Evolutionary conservation across 140 eudicot species (phyloP), one percentile per base, ranked within the genome.

Genomic region (Erigeron philadelphicus): DNA sequence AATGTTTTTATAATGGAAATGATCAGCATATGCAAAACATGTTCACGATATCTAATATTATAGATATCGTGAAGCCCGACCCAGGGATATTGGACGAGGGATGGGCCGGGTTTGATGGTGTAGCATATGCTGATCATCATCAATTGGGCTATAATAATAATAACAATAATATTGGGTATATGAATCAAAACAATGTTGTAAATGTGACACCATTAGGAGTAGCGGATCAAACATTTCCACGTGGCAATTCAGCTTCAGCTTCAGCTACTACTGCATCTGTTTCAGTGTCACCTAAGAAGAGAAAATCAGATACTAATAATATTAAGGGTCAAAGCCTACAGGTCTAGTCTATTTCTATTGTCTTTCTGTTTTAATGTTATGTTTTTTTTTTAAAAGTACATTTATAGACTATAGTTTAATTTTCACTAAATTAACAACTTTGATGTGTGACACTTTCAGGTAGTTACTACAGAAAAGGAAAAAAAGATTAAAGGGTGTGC

Each of bases 301-400:
- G 98, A 73, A 93, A 91, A 68, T 74, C 90, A 59, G 96, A 86
- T 21, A 21, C 25, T 21, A n/a, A n/a, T n/a, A n/a, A n/a, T n/a
- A n/a, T n/a, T n/a, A 79, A 80, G 67, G 64, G 66, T 21, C 84
- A 72, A 11, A 66, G 60, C 62, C 84, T 58, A 73, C 74, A 93
- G 98, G 96, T 90, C 42, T 60, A 21, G 21, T 47, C 7, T 61
- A 11, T 54, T 16, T 69, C 40, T 11, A 12, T 1, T 7, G 8
- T 31, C 5, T 31, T 65, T 46, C 31, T 58, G 78, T 66, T 66
- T 72, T 78, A 40, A 66, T 58, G 65, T 18, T 67, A 66, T 21
- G 25, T 21, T 21, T 21, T 78, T 78, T 69, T 46, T 23, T 68
- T 49, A 61, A 68, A 49, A n/a, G 70, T 41, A 60, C 47, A 60